Conservation (phyloP, 495 filamentous ascomycete genomes). For the Hyaloscypha variabilis region DNA sequence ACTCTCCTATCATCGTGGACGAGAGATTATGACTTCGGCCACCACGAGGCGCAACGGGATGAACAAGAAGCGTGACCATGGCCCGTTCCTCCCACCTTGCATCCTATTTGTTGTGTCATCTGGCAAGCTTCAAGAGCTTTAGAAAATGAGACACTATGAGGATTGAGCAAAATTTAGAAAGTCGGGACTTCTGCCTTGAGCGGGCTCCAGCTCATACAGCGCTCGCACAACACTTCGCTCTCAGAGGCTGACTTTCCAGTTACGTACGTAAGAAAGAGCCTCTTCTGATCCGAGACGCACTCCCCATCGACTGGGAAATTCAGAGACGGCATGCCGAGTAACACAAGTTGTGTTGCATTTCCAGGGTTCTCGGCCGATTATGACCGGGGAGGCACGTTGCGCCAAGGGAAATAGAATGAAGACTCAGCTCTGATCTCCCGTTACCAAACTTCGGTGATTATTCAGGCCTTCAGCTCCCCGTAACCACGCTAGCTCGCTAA, state of each 20-base stretch:
- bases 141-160: too few relatives aligned
- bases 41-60: neutral
- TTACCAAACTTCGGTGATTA: neutral
- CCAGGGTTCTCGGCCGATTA: neutral
- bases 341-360: neutral
- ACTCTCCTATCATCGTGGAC: neutral
- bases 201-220: neutral
- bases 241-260: neutral
- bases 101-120: neutral
- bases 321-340: neutral
- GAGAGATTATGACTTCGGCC: neutral
- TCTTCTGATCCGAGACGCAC: neutral
- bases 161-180: too few relatives aligned
- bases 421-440: neutral
- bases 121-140: too few relatives aligned
- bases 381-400: neutral
- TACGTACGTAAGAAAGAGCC: neutral
- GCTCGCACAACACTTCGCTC: neutral
- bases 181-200: too few relatives aligned
- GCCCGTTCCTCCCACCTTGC: neutral
- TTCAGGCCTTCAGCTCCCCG: neutral
- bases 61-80: neutral
- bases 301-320: neutral
- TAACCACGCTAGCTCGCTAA: neutral
- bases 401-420: neutral